phyloP scores from a whole-genome alignment of 2,329 filamentous ascomycete genomes.

The Davidsoniella virescens region DNA sequence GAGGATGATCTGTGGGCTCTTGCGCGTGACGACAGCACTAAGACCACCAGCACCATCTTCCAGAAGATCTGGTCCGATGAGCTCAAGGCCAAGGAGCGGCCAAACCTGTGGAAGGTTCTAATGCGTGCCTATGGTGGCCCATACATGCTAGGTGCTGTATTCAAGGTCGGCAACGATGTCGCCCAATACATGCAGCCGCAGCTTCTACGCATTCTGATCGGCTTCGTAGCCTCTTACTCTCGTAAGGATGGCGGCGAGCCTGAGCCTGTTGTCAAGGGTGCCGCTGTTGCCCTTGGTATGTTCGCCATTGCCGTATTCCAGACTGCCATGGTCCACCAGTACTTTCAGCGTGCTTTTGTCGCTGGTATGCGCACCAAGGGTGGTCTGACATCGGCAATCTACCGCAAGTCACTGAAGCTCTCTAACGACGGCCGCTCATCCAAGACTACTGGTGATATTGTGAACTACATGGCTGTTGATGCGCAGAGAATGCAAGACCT shows the following conservation, averaged over 20 bases:
- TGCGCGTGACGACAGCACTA: slow-evolving; percentile 63
- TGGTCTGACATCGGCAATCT: slow-evolving; percentile 76
- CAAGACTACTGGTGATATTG: slow-evolving; percentile 93
- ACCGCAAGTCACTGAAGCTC: slow-evolving; percentile 73
- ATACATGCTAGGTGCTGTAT: slow-evolving; percentile 64
- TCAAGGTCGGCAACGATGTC: slow-evolving; percentile 78
- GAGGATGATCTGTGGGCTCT: slow-evolving; percentile 95
- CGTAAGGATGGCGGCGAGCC: slow-evolving; percentile 37
- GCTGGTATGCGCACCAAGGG: slow-evolving; percentile 96
- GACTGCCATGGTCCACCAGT: slow-evolving; percentile 81
- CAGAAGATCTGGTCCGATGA: slow-evolving; percentile 63
- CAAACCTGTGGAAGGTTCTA: slow-evolving; percentile 66
- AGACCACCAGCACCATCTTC: slow-evolving; percentile 52
- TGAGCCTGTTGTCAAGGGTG: slow-evolving; percentile 68
- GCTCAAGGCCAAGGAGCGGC: slow-evolving; percentile 48
- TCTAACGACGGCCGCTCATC: slow-evolving; percentile 82
- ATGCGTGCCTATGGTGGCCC: slow-evolving; percentile 73
- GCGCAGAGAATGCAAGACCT: slow-evolving; percentile 89
- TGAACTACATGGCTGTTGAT: slow-evolving; percentile 98
- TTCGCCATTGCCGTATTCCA: slow-evolving; percentile 75
- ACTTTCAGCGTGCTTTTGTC: slow-evolving; percentile 89
- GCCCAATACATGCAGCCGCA: slow-evolving; percentile 86
- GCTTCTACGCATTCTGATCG: slow-evolving; percentile 66
- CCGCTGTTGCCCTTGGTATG: slow-evolving; percentile 81
- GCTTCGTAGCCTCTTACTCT: slow-evolving; percentile 55